Evolutionary conservation across 768 basidiomycete genomes (phyloP).

Genomic region (Pleurotus cornucopiae): DNA sequence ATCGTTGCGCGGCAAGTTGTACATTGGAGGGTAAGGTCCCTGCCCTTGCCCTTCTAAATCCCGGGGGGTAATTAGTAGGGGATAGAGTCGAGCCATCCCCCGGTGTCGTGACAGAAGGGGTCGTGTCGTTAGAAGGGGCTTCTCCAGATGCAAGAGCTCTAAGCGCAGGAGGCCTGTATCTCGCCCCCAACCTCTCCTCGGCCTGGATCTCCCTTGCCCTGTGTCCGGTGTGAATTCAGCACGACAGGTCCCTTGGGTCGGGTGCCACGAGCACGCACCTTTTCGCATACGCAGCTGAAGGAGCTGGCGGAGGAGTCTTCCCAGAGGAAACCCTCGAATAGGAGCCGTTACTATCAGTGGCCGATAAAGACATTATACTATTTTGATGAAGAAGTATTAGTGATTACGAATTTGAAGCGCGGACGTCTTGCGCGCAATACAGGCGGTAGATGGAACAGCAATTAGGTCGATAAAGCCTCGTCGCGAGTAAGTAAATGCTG

Average conservation of each 20-base stretch:
- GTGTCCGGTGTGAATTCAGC: constrained; percentile 8
- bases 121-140: constrained; percentile 68
- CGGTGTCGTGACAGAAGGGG: constrained; percentile 53
- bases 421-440: constrained; percentile 27
- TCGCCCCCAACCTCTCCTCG: constrained; percentile 61
- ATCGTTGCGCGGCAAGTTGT: constrained; percentile 80
- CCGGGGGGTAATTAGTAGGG: constrained; percentile 75
- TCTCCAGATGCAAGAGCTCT: constrained; percentile 65
- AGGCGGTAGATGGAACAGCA: constrained; percentile 22
- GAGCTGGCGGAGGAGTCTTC: constrained; percentile 87
- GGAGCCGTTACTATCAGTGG: constrained; percentile 75
- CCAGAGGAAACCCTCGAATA: constrained; percentile 80
- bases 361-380: constrained; percentile 90
- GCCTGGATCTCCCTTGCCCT: constrained; percentile 85
- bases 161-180: constrained; percentile 82
- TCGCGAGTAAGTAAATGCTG: constrained; percentile 37
- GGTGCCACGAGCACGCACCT: constrained; percentile 43
- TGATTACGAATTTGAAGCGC: constrained; percentile 58
- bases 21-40: constrained; percentile 97
- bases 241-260: constrained; percentile 13
- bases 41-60: constrained; percentile 93
- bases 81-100: constrained; percentile 57
- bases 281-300: constrained; percentile 86
- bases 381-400: constrained; percentile 69
- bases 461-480: constrained; percentile 26